These are phyloP conservation scores for Spatholobus suberectus DNA, from an alignment of 306 rosid species.

Conservation along the genomic window DNA sequence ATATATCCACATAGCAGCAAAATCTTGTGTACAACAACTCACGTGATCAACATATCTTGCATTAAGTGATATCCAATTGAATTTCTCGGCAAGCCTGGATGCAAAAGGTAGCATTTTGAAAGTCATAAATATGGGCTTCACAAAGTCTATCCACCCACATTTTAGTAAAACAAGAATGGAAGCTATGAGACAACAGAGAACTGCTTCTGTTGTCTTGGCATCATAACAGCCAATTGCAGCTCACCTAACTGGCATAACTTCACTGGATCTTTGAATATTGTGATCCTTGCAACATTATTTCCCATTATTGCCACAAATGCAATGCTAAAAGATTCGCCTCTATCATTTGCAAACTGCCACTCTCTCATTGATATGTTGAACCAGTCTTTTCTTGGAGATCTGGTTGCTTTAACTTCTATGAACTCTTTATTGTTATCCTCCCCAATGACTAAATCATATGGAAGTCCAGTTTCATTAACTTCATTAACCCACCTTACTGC, in stretches of 20 bases:
- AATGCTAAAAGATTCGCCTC: conserved; percentile 74
- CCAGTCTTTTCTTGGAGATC: conserved; percentile 83
- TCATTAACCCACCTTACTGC: conserved; percentile 82
- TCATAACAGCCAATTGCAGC: conserved; percentile 70
- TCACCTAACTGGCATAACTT: conserved; percentile 66
- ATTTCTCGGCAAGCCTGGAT: background rate
- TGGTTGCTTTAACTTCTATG: conserved; percentile 92
- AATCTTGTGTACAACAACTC: background rate
- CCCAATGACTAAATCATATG: conserved; percentile 68
- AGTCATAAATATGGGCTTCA: background rate
- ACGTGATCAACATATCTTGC: background rate
- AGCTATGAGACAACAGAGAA: conserved; percentile 52
- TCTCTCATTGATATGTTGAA: conserved; percentile 71
- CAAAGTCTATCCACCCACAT: background rate
- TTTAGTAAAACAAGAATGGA: background rate
- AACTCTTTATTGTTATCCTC: conserved; percentile 54
- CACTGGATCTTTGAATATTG: conserved; percentile 71
- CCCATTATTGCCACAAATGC: conserved; percentile 66
- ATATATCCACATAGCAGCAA: background rate
- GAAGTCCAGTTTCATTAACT: conserved; percentile 71
- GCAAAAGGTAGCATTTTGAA: conserved; percentile 3
- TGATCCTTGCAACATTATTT: conserved; percentile 58
- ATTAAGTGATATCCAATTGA: background rate
- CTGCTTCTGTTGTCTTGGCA: conserved; percentile 64
- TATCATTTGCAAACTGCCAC: conserved; percentile 83